Evolutionary conservation across 1,284 basidiomycete genomes (phyloP).

Genomic region (Polyporus tsugae): DNA sequence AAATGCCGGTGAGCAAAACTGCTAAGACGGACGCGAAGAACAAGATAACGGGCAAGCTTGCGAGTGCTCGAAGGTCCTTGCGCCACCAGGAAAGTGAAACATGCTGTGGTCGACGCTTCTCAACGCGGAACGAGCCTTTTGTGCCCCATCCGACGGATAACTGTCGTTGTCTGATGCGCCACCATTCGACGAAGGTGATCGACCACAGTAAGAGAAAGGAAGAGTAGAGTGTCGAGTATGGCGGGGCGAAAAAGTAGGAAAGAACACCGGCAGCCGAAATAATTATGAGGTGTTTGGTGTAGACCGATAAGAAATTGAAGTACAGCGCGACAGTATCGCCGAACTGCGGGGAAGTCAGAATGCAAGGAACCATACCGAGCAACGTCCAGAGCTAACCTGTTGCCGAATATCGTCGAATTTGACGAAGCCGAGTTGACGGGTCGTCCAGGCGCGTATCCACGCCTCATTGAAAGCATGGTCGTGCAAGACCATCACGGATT

Average conservation of each 20-base stretch:
- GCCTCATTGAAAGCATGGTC: slow-evolving; percentile 81
- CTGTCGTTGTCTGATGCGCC: slow-evolving; percentile 85
- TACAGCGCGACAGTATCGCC: slow-evolving; percentile 92
- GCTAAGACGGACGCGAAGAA: slow-evolving; percentile 79
- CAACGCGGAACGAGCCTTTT: slow-evolving; percentile 78
- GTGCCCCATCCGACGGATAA: slow-evolving; percentile 86
- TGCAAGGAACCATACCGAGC: neutral
- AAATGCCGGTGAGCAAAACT: slow-evolving; percentile 79
- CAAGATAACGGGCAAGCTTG: slow-evolving; percentile 82
- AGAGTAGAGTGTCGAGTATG: slow-evolving; percentile 85
- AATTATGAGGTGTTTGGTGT: slow-evolving; percentile 80
- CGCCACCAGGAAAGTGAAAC: slow-evolving; percentile 75
- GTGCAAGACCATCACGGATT: slow-evolving; percentile 85
- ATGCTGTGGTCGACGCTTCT: slow-evolving; percentile 78
- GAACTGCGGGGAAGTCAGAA: slow-evolving; percentile 59
- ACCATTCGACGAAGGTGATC: slow-evolving; percentile 87
- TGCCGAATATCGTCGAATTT: slow-evolving; percentile 68
- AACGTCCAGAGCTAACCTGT: slow-evolving; percentile 50
- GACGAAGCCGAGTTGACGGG: slow-evolving; percentile 63
- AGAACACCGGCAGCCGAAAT: slow-evolving; percentile 69
- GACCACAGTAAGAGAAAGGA: slow-evolving; percentile 82
- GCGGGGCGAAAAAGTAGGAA: slow-evolving; percentile 70
- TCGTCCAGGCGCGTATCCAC: slow-evolving; percentile 76
- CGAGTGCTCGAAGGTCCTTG: slow-evolving; percentile 78
- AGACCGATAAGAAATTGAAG: slow-evolving; percentile 88